Conservation (phyloP, 2,329 filamentous ascomycete species). For the Proliferodiscus dingleyae region DNA sequence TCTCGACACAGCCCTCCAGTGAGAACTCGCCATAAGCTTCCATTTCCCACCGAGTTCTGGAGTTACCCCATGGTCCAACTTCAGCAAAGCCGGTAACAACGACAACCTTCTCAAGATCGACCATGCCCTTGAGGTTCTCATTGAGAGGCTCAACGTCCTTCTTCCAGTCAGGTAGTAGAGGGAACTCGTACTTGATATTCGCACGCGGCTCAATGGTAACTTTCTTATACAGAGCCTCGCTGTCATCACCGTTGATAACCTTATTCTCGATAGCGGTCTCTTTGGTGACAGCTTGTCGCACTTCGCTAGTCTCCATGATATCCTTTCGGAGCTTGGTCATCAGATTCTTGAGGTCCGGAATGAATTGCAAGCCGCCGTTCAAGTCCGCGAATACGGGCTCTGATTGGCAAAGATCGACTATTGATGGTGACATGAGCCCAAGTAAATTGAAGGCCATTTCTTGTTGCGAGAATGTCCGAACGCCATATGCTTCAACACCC, state of each 20-base stretch:
- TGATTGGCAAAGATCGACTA: slow-evolving; percentile 91
- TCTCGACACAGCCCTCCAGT: slow-evolving; percentile 94
- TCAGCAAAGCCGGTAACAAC: slow-evolving; percentile 97
- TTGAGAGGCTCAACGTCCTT: slow-evolving; percentile 85
- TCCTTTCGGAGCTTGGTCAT: slow-evolving; percentile 94
- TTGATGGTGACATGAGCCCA: slow-evolving; percentile 87
- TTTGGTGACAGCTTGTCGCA: slow-evolving; percentile 88
- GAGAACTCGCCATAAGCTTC: slow-evolving; percentile 96
- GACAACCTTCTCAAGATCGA: slow-evolving; percentile 95
- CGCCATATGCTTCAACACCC: slow-evolving; percentile 92
- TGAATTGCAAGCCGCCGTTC: slow-evolving; percentile 96
- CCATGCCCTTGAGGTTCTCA: slow-evolving; percentile 88
- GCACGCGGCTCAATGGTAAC: slow-evolving; percentile 88
- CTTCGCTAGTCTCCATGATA: slow-evolving; percentile 90
- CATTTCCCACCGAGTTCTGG: slow-evolving; percentile 98
- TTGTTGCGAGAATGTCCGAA: slow-evolving; percentile 97
- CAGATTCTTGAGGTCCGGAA: slow-evolving; percentile 87
- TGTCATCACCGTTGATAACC: slow-evolving; percentile 89
- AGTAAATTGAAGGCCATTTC: slow-evolving; percentile 99
- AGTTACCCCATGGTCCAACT: slow-evolving; percentile 97
- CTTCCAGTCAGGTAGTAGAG: slow-evolving; percentile 85
- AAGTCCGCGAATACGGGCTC: slow-evolving; percentile 96
- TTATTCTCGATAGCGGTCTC: slow-evolving; percentile 97
- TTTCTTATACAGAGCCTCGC: slow-evolving; percentile 90
- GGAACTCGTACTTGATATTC: slow-evolving; percentile 98